phyloP scores from a whole-genome alignment of 495 filamentous ascomycete species.

The Trichoderma orchidacearum region DNA sequence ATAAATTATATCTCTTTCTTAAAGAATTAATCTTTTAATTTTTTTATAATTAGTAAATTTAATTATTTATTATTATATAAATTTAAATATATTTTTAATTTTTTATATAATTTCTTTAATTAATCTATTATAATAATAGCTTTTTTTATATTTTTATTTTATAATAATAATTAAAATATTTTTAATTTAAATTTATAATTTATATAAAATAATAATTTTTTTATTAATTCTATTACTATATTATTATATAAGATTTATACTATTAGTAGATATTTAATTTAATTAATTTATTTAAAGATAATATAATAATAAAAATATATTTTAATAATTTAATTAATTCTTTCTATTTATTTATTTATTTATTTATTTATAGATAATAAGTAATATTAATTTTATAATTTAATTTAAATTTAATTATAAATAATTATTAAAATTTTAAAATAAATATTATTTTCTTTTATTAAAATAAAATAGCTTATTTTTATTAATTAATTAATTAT shows the following conservation, averaged over 20 bases:
- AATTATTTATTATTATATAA: too few relatives aligned
- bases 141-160: too few relatives aligned
- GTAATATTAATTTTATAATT: neutral
- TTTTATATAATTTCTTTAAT: too few relatives aligned
- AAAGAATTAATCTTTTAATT: too few relatives aligned
- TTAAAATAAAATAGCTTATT: conserved; percentile 2
- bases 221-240: too few relatives aligned
- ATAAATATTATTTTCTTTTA: neutral
- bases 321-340: neutral
- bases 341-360: neutral
- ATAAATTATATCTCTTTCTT: neutral
- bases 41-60: too few relatives aligned
- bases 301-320: neutral
- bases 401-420: conserved; percentile 3
- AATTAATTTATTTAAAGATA: neutral
- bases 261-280: neutral
- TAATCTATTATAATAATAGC: too few relatives aligned
- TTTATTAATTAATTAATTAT: conserved; percentile 4
- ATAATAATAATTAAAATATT: too few relatives aligned
- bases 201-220: too few relatives aligned
- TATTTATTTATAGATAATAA: neutral
- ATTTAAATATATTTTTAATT: too few relatives aligned
- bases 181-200: too few relatives aligned
- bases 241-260: too few relatives aligned
- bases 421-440: conserved; percentile 7